Evolutionary conservation across 148 eudicot species (phyloP).

Genomic region (Amaranthus cruentus): DNA sequence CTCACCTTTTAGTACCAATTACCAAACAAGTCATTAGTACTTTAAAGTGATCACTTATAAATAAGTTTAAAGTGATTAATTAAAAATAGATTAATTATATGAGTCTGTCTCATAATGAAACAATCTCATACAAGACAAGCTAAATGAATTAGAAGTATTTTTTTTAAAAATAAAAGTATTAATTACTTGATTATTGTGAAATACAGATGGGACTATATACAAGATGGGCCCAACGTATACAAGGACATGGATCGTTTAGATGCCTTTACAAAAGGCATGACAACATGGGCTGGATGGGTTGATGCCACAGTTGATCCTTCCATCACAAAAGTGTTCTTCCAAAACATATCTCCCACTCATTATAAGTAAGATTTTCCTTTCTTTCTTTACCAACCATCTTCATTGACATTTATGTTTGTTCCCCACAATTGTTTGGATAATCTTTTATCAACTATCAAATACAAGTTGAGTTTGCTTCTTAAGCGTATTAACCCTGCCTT

Average conservation of each 20-base stretch:
- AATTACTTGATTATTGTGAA: slow-evolving; percentile 5
- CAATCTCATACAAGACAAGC: too few species aligned
- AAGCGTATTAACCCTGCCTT: background rate
- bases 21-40: too few species aligned
- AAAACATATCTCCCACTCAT: slow-evolving; percentile 91
- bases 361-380: slow-evolving; percentile 51
- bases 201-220: slow-evolving; percentile 85
- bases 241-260: slow-evolving; percentile 82
- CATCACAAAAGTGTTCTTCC: slow-evolving; percentile 81
- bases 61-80: too few species aligned
- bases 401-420: background rate
- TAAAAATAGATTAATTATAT: too few species aligned
- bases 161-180: background rate
- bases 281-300: slow-evolving; percentile 91
- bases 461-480: too few species aligned
- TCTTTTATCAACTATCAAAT: background rate
- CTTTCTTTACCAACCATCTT: background rate
- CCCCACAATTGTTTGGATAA: background rate
- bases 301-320: slow-evolving; percentile 56
- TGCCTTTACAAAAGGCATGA: slow-evolving; percentile 72
- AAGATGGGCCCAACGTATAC: slow-evolving; percentile 51
- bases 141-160: too few species aligned
- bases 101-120: too few species aligned
- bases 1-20: too few species aligned
- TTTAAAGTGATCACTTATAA: too few species aligned